Base-by-base conservation (phyloP, 768 basidiomycete species). In the Mycena rebaudengoi region DNA sequence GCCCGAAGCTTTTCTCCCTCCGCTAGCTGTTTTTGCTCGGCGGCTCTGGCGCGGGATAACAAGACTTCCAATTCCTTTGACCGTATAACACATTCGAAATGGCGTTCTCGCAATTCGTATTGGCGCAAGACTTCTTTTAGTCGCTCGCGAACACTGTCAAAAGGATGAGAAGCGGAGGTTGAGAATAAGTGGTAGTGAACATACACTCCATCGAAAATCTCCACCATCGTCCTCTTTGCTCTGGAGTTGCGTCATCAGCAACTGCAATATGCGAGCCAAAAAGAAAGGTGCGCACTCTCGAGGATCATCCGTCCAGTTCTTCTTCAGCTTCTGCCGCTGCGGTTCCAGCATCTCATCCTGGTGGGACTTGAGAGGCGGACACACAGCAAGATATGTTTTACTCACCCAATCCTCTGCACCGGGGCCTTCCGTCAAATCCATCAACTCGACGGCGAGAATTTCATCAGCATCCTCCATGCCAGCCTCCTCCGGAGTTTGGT, bases 61-160 rank as follows among this genome's bases (percentile, higher is more conserved):
- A 96, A 78, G 16, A 96, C 91, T 73, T 96, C 94, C 23, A 96
- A 85, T 76, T 96, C 94, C 77, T 96, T 96, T 41, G 94, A 95
- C 40, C 94, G 91, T 58, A 96, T 90, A 28, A 96, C 91, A 66
- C 92, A 94, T 78, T 95, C 94, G 69, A 95, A 96, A 81, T 96
- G 94, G 73, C 88, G 89, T 79, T 96, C 94, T 62, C 94, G 90
- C 58, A 95, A 87, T 71, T 96, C 91, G 72, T 96, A 96, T 72
- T 95, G 94, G 25, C 89, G 87, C 43, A 96, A 86, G 33, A 96
- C 86, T 69, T 94, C 91, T 72, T 94, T 95, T 75, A 96, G 82
- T 48, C 94, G 88, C 77, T 93, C 92, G 32, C 92, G 91, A 41
- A 93, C 89, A 62, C 94, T 95, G 67, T 45, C 46, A 55, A 49